phyloP scores from a whole-genome alignment of 164 flowering plant genomes.

The Saururus chinensis region DNA sequence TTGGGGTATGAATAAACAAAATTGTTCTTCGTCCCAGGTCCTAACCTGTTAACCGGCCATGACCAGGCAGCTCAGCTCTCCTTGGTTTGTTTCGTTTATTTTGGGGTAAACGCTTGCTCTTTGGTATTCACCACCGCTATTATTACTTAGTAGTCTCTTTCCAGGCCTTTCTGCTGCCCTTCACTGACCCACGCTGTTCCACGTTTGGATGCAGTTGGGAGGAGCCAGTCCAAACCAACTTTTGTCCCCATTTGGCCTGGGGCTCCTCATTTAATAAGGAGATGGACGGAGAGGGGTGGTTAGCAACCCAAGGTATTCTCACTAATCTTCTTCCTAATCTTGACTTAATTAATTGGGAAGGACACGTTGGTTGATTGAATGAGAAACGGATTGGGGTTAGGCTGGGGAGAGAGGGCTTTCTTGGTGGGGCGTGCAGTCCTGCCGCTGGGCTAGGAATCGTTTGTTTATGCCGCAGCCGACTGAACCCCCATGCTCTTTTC shows the following conservation, averaged over 20 bases:
- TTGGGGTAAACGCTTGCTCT: too few species aligned
- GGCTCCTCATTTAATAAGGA: background rate
- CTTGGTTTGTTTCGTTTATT: too few species aligned
- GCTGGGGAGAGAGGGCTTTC: background rate
- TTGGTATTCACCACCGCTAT: too few species aligned
- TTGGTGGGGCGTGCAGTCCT: conserved; percentile 1
- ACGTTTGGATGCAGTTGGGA: background rate
- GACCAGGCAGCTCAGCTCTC: too few species aligned
- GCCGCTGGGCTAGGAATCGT: conserved; percentile 28
- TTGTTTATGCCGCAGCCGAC: conserved; percentile 23
- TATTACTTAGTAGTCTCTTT: too few species aligned
- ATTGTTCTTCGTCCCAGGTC: too few species aligned
- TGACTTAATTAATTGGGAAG: background rate
- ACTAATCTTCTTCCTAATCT: background rate
- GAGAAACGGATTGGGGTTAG: background rate
- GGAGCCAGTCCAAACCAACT: conserved; percentile 1
- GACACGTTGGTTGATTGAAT: background rate
- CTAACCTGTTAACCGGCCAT: too few species aligned
- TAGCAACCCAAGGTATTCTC: background rate
- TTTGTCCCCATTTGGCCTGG: background rate
- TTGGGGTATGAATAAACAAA: too few species aligned
- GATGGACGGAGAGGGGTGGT: background rate
- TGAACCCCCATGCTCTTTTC: background rate
- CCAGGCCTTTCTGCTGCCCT: background rate
- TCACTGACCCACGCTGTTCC: background rate